A percentile compares a stretch with the other conserved stretches of the same genome.
phyloP scores from a whole-genome alignment of 345 rosid genomes.

The Brassica rapa region DNA sequence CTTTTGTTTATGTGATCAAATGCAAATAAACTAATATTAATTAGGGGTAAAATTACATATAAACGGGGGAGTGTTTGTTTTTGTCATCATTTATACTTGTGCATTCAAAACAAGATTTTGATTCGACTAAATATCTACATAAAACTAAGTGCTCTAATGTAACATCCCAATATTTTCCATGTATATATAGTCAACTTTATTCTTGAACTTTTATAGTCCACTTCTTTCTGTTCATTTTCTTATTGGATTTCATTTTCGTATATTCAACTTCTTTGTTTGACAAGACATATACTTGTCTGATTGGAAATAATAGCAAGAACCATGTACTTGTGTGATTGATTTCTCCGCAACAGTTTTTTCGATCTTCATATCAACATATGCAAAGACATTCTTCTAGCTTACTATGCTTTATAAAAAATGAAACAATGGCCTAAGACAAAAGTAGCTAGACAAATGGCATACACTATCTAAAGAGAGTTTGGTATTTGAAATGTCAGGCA shows the following conservation, averaged over 20 bases:
- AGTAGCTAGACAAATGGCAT: neutral
- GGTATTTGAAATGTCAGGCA: neutral
- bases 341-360: constrained; percentile 6
- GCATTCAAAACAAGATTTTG: neutral
- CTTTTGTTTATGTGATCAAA: too few relatives aligned
- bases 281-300: constrained; percentile 36
- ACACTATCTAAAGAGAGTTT: neutral
- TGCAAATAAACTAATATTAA: too few relatives aligned
- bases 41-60: too few relatives aligned
- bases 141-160: neutral
- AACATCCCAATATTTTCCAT: constrained; percentile 3
- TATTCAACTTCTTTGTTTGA: constrained; percentile 31
- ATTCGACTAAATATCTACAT: neutral
- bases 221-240: constrained; percentile 1
- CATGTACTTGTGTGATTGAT: constrained; percentile 34
- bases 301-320: constrained; percentile 27
- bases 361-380: constrained; percentile 1
- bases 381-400: constrained; percentile 11
- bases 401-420: neutral
- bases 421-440: neutral
- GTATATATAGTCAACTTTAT: constrained; percentile 3
- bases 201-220: neutral
- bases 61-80: neutral
- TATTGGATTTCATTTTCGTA: constrained; percentile 12
- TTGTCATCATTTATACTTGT: neutral